Evolutionary conservation across 441 rosid species (phyloP).

Genomic region (Isatis lusitanica): DNA sequence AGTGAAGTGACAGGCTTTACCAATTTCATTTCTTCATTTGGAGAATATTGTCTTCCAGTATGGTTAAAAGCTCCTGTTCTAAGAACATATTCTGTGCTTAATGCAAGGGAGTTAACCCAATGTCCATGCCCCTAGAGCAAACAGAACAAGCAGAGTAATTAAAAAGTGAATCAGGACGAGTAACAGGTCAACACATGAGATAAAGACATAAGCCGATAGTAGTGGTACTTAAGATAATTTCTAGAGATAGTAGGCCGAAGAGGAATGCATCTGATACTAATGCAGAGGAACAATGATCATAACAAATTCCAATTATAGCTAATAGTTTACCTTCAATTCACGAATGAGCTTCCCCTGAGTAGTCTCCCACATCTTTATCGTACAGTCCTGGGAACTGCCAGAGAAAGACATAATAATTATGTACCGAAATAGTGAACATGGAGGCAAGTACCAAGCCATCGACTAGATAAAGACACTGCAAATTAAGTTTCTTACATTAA

Average conservation of each 20-base stretch:
- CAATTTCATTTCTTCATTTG: conserved; percentile 90
- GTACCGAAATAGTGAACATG: background rate
- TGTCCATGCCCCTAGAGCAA: conserved; percentile 89
- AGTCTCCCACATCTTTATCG: conserved; percentile 97
- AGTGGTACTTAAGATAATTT: background rate
- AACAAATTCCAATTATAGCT: background rate
- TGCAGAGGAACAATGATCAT: background rate
- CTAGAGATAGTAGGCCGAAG: background rate
- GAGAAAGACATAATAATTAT: background rate
- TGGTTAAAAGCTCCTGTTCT: conserved; percentile 98
- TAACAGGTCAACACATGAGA: background rate
- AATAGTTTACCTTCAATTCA: conserved; percentile 75
- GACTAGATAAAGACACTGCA: background rate
- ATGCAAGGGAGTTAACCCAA: conserved; percentile 97
- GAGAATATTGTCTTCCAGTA: conserved; percentile 76
- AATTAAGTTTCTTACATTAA: background rate
- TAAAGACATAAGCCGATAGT: background rate
- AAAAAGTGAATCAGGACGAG: background rate
- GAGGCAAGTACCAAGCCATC: background rate
- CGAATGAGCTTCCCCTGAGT: conserved; percentile 96
- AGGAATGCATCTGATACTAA: conserved; percentile 1
- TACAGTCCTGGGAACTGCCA: conserved; percentile 94
- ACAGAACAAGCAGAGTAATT: background rate
- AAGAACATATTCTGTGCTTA: conserved; percentile 95
- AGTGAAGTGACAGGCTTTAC: conserved; percentile 39